Evolutionary conservation across 768 basidiomycete genomes (phyloP).

Genomic region (Neoboletus magnificus): DNA sequence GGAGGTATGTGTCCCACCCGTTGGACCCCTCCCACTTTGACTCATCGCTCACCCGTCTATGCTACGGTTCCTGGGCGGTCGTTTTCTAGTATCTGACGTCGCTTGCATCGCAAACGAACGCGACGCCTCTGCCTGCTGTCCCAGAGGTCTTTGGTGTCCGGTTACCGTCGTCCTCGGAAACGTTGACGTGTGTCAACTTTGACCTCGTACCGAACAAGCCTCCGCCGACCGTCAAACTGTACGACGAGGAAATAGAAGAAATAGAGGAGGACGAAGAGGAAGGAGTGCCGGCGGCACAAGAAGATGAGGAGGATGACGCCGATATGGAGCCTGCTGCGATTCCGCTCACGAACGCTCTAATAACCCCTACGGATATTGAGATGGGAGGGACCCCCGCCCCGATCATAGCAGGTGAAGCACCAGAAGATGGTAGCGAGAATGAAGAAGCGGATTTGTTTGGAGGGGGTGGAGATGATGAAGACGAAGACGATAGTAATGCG

Average conservation of each 20-base stretch:
- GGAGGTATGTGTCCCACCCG: slow-evolving; percentile 56
- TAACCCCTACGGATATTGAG: slow-evolving; percentile 65
- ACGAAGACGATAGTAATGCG: slow-evolving; percentile 49
- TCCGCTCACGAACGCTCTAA: slow-evolving; percentile 32
- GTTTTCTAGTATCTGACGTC: slow-evolving; percentile 66
- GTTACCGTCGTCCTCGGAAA: slow-evolving; percentile 64
- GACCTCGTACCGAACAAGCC: slow-evolving; percentile 84
- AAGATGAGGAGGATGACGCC: slow-evolving; percentile 55
- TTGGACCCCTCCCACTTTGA: background rate
- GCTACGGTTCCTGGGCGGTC: background rate
- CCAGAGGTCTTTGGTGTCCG: slow-evolving; percentile 87
- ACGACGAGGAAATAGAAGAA: slow-evolving; percentile 81
- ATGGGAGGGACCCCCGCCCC: slow-evolving; percentile 37
- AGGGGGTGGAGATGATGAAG: slow-evolving; percentile 70
- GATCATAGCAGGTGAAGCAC: slow-evolving; percentile 33
- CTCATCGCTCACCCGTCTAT: background rate
- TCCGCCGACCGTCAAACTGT: slow-evolving; percentile 70
- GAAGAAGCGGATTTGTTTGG: slow-evolving; percentile 72
- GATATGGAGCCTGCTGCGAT: slow-evolving; percentile 70
- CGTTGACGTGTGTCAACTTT: slow-evolving; percentile 79
- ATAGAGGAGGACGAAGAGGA: slow-evolving; percentile 50
- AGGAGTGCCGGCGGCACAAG: slow-evolving; percentile 30
- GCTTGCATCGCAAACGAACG: slow-evolving; percentile 79
- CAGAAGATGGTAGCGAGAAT: slow-evolving; percentile 67
- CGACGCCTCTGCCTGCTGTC: slow-evolving; percentile 75